Evolutionary conservation across 805 yeast species (phyloP), one percentile per base, ranked within the genome.

Genomic region (Lipomyces mesembrius): DNA sequence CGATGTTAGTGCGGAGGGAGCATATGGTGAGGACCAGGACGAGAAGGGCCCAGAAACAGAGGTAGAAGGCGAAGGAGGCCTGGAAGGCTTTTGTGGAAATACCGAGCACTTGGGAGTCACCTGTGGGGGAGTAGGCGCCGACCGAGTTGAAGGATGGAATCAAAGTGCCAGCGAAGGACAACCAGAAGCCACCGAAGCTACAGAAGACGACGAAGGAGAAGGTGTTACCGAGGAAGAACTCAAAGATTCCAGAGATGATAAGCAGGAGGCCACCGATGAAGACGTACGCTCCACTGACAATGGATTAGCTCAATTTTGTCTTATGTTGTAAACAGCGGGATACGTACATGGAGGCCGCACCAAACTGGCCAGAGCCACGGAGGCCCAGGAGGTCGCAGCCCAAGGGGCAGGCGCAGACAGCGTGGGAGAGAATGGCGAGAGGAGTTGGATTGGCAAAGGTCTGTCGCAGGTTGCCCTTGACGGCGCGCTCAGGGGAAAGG

Each of bases 151-250:
- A 71, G 32, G 60, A 17, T 3, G 73, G 73, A 32, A 62, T 65
- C 22, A 70, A 54, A 27, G 64, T 64, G 46, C 64, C 68, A 43
- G 58, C 72, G 37, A 70, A 59, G 25, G 73, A 51, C 49, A 71
- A 53, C 73, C 73, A 71, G 56, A 63, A 71, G 25, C 67, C 70
- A 12, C 68, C 65, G 32, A 68, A 67, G n/a, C 59, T 59, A 54
- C 68, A 57, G 51, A 70, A 70, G 27, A 68, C 69, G 51, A 67
- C 71, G 49, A 70, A 71, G 11, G 73, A 60, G 54, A 68, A 71
- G 14, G 73, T 68, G 64, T 71, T 71, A 22, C 73, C 73, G 52
- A 70, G 70, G 59, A 71, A 39, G 35, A 71, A 66, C 59, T 71
- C 73, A 59, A 70, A 57, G 20, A 70, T 57, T 14, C 72, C 73